phyloP scores from a whole-genome alignment of 768 basidiomycete genomes.

The Mycena vulgaris region DNA sequence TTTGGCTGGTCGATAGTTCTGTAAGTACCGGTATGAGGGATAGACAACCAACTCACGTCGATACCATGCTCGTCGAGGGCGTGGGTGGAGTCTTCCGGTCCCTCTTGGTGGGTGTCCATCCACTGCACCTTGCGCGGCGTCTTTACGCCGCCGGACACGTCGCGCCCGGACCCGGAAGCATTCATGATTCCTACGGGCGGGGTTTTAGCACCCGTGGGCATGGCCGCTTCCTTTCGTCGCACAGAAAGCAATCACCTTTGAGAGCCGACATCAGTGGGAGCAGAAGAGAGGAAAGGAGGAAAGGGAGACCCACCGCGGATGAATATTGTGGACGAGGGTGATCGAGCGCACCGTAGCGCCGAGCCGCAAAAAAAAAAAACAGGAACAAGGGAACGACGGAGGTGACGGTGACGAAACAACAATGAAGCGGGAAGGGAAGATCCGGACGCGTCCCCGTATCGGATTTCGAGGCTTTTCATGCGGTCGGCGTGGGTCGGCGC shows the following conservation, averaged over 20 bases:
- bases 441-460: no score
- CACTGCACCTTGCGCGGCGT: constrained; percentile 71
- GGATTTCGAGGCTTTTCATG: no score
- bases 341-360: neutral
- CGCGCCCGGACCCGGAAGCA: constrained; percentile 1
- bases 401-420: no score
- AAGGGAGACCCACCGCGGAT: constrained; percentile 13
- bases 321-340: neutral
- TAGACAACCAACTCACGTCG: constrained; percentile 70
- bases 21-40: no score
- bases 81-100: constrained; percentile 44
- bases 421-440: no score
- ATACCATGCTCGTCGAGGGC: constrained; percentile 69
- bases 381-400: neutral
- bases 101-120: constrained; percentile 49
- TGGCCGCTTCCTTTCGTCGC: neutral
- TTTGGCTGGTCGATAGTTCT: no score
- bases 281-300: neutral
- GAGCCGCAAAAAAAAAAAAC: neutral
- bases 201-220: constrained; percentile 9
- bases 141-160: constrained; percentile 46
- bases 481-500: no score
- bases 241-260: constrained; percentile 15
- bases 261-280: constrained; percentile 13
- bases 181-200: constrained; percentile 29